phyloP scores from a whole-genome alignment of 768 basidiomycete species.

The Pleurotus cornucopiae region DNA sequence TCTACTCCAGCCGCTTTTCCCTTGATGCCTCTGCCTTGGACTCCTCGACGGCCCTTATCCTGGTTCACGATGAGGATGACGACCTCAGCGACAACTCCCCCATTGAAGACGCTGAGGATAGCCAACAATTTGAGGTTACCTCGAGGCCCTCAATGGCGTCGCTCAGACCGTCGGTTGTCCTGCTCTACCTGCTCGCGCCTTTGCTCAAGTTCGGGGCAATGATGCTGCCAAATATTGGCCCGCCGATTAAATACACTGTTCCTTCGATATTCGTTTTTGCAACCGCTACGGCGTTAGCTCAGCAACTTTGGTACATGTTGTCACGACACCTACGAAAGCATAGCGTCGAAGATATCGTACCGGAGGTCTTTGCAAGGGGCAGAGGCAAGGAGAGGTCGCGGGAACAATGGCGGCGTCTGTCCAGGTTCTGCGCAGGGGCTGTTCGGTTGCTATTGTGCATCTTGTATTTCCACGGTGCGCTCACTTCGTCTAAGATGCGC shows the following conservation, averaged over 20 bases:
- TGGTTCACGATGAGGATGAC: slow-evolving; percentile 46
- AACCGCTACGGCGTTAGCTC: slow-evolving; percentile 52
- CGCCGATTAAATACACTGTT: slow-evolving; percentile 47
- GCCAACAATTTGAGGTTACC: slow-evolving; percentile 37
- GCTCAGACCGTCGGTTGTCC: slow-evolving; percentile 51
- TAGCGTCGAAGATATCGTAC: slow-evolving; percentile 57
- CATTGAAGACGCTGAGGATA: slow-evolving; percentile 42
- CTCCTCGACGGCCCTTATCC: slow-evolving; percentile 55
- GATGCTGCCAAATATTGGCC: slow-evolving; percentile 43
- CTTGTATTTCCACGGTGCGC: slow-evolving; percentile 66
- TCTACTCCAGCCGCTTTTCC: slow-evolving; percentile 5
- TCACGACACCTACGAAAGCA: slow-evolving; percentile 61
- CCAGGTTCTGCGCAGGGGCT: slow-evolving; percentile 39
- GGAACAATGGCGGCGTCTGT: slow-evolving; percentile 34
- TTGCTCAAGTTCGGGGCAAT: slow-evolving; percentile 71
- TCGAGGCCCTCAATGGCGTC: slow-evolving; percentile 42
- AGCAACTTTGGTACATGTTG: slow-evolving; percentile 78
- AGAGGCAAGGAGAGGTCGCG: slow-evolving; percentile 47
- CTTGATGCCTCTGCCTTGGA: slow-evolving; percentile 24
- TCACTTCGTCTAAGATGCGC: background rate
- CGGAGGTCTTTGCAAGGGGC: slow-evolving; percentile 56
- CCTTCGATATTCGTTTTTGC: slow-evolving; percentile 49
- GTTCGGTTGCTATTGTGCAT: slow-evolving; percentile 50
- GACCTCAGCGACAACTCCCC: slow-evolving; percentile 30
- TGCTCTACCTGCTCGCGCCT: slow-evolving; percentile 67